phyloP scores from a whole-genome alignment of 1,284 basidiomycete genomes.

The Cutaneotrichosporon spelunceum region DNA sequence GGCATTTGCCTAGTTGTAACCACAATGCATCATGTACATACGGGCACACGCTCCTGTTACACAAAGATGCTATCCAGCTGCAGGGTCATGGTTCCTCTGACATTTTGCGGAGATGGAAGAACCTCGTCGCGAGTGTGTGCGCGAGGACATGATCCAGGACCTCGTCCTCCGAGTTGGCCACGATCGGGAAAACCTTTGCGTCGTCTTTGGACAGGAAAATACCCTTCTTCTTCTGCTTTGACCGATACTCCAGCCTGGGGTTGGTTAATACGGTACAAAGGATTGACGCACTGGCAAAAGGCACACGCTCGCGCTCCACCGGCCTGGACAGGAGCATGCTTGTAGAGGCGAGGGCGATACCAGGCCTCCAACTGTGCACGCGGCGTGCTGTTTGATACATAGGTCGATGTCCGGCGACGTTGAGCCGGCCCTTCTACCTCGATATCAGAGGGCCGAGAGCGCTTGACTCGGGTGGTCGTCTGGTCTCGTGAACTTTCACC shows the following conservation, averaged over 20 bases:
- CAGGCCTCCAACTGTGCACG: not conserved
- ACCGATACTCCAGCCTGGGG: not conserved
- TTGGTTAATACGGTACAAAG: not conserved
- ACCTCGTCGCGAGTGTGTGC: not conserved
- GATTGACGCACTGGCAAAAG: not conserved
- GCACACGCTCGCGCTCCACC: not conserved
- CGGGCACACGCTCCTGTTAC: not conserved
- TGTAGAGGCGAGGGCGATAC: not conserved
- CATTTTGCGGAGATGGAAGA: no score
- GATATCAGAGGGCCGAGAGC: not conserved
- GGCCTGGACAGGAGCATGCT: not conserved
- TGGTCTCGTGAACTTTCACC: no score
- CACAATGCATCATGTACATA: not conserved
- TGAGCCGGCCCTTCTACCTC: not conserved
- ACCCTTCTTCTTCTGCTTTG: not conserved
- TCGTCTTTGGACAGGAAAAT: not conserved
- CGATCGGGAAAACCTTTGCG: not conserved
- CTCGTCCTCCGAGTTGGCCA: not conserved
- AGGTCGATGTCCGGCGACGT: no score
- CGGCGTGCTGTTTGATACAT: no score
- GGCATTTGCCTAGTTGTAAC: conserved; percentile 20
- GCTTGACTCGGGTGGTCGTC: no score
- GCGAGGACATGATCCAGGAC: not conserved
- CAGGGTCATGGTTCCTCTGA: no score
- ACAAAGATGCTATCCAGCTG: no score